Percentiles rank a stretch among this genome's conserved stretches.
Evolutionary conservation across 1,139 yeast species (phyloP).

Genomic region (Yamadazyma pseudoaaseri): DNA sequence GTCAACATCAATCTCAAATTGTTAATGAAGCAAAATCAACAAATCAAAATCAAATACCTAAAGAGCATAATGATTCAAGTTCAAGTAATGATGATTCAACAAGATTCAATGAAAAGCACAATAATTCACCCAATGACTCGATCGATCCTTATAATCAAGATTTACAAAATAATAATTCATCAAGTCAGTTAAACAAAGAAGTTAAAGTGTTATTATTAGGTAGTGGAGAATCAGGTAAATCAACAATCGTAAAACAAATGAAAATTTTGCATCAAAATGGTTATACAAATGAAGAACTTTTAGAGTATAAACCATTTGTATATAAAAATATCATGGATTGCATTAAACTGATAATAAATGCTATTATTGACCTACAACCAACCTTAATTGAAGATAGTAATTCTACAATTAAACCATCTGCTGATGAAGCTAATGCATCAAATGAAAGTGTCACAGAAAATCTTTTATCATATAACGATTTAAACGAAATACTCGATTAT

Average conservation of each 20-base stretch:
- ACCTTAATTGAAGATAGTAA: slow-evolving; percentile 34
- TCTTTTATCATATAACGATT: slow-evolving; percentile 37
- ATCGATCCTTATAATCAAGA: neutral
- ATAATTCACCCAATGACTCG: slow-evolving; percentile 4
- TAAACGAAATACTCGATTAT: slow-evolving; percentile 47
- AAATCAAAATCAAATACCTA: slow-evolving; percentile 4
- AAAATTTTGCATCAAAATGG: slow-evolving; percentile 74
- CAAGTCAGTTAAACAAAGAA: slow-evolving; percentile 29
- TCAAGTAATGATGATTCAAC: slow-evolving; percentile 20
- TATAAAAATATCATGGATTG: slow-evolving; percentile 68
- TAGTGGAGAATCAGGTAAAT: slow-evolving; percentile 79
- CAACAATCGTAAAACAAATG: slow-evolving; percentile 74
- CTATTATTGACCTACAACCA: slow-evolving; percentile 50
- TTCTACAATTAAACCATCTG: slow-evolving; percentile 1
- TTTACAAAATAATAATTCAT: neutral
- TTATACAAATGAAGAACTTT: slow-evolving; percentile 58
- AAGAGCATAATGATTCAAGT: slow-evolving; percentile 16
- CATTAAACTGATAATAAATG: slow-evolving; percentile 58
- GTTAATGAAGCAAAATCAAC: neutral
- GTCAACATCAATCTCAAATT: slow-evolving; percentile 1
- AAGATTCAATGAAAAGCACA: slow-evolving; percentile 13
- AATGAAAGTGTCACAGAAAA: slow-evolving; percentile 7
- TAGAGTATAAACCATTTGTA: slow-evolving; percentile 68
- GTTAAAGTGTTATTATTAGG: slow-evolving; percentile 69
- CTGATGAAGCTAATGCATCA: slow-evolving; percentile 1